Conservation (phyloP, 2,329 filamentous ascomycete genomes). For the Colletotrichum filicis region DNA sequence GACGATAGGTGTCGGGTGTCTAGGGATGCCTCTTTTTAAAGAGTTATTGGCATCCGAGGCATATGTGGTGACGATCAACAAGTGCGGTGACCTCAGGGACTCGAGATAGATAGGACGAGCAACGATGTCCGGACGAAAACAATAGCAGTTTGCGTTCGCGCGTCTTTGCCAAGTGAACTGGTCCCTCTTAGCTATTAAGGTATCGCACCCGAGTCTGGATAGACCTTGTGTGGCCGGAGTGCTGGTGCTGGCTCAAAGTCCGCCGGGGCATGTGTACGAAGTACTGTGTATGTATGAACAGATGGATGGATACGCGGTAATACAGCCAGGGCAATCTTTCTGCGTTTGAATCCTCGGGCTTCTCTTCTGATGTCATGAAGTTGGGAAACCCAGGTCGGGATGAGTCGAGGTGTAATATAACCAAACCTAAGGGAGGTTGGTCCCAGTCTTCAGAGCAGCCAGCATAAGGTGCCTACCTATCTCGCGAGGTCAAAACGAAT, state of each 20-base stretch:
- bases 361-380: neutral
- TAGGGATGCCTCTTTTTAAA: conserved; percentile 1
- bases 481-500: neutral
- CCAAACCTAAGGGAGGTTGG: neutral
- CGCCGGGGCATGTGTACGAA: neutral
- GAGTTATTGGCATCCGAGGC: neutral
- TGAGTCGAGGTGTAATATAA: neutral
- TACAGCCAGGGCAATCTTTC: neutral
- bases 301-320: neutral
- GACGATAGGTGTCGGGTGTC: neutral
- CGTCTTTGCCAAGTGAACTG: neutral
- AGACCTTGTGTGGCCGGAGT: neutral
- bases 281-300: neutral
- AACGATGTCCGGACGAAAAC: conserved; percentile 1
- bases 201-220: neutral
- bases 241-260: neutral
- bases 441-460: neutral
- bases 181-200: neutral
- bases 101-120: conserved; percentile 1
- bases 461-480: neutral
- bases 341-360: neutral
- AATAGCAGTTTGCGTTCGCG: neutral
- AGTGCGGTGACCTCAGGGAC: neutral
- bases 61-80: neutral
- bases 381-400: neutral